A percentile compares a stretch with the other conserved stretches of the same genome.
These are phyloP conservation scores for Atalantia buxifolia DNA, from an alignment of 345 rosid species.

Conservation along the genomic window DNA sequence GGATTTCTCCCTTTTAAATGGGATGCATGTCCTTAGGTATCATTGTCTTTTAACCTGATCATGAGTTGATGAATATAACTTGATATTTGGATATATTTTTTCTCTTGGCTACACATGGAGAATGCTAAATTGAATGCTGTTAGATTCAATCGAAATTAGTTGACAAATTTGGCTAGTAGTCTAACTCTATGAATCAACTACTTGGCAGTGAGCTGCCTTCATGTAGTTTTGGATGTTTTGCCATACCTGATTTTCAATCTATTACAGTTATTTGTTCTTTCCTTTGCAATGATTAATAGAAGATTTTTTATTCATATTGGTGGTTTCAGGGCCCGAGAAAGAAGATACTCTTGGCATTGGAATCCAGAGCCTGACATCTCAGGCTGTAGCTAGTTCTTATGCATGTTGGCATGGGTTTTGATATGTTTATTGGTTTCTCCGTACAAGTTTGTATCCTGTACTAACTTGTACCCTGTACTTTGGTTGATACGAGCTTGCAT, in stretches of 20 bases:
- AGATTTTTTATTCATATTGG: constrained; percentile 13
- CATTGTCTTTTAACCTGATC: neutral
- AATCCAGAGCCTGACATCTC: constrained; percentile 49
- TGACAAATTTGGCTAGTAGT: neutral
- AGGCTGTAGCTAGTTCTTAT: constrained; percentile 6
- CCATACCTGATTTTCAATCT: neutral
- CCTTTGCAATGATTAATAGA: neutral
- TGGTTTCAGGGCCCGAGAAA: constrained; percentile 90
- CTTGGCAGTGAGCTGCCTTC: neutral
- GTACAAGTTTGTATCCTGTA: constrained; percentile 14
- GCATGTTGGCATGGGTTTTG: constrained; percentile 3
- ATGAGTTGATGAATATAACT: neutral
- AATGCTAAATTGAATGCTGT: neutral
- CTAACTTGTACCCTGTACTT: constrained; percentile 23
- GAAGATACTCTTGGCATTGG: constrained; percentile 87
- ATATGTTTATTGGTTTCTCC: constrained; percentile 13
- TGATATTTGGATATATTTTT: neutral
- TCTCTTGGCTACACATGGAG: neutral
- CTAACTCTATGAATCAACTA: neutral
- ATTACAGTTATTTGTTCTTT: neutral
- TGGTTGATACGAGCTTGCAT: constrained; percentile 16
- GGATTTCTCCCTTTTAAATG: neutral
- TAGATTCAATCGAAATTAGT: too few relatives aligned
- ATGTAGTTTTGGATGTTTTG: neutral
- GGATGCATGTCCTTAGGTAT: neutral